Evolutionary conservation across 116 monocot species (phyloP).

Genomic region (Papilionanthe hybrid): DNA sequence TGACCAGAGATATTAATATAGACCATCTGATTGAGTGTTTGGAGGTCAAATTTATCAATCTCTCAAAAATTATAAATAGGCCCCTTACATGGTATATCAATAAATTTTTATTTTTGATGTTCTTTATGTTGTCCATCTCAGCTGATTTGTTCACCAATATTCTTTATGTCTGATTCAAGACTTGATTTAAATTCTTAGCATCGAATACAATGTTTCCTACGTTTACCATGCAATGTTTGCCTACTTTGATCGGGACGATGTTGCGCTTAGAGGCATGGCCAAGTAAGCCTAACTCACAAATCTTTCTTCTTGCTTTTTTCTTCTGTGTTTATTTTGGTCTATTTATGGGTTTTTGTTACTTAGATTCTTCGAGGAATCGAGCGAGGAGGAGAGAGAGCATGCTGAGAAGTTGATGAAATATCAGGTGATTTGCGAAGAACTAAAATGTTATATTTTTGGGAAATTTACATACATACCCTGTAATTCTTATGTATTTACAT

Average conservation of each 20-base stretch:
- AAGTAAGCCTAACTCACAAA: constrained; percentile 39
- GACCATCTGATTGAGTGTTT: too few species aligned
- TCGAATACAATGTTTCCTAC: constrained; percentile 92
- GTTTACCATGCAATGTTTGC: constrained; percentile 83
- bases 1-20: too few species aligned
- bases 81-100: too few species aligned
- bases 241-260: constrained; percentile 89
- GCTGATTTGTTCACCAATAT: too few species aligned
- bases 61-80: too few species aligned
- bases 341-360: background rate
- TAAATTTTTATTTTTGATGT: too few species aligned
- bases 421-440: constrained; percentile 38
- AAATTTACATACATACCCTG: too few species aligned
- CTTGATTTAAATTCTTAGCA: constrained; percentile 31
- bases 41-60: too few species aligned
- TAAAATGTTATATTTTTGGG: too few species aligned
- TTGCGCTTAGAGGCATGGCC: constrained; percentile 72
- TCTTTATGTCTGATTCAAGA: background rate
- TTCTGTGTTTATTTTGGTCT: background rate
- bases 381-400: constrained; percentile 67
- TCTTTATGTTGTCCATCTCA: too few species aligned
- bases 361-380: constrained; percentile 79
- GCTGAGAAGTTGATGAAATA: constrained; percentile 75
- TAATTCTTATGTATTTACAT: too few species aligned
- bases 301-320: background rate